These are phyloP conservation scores for Corymbia citriodora DNA, from an alignment of 441 rosid genomes.

Conservation along the genomic window DNA sequence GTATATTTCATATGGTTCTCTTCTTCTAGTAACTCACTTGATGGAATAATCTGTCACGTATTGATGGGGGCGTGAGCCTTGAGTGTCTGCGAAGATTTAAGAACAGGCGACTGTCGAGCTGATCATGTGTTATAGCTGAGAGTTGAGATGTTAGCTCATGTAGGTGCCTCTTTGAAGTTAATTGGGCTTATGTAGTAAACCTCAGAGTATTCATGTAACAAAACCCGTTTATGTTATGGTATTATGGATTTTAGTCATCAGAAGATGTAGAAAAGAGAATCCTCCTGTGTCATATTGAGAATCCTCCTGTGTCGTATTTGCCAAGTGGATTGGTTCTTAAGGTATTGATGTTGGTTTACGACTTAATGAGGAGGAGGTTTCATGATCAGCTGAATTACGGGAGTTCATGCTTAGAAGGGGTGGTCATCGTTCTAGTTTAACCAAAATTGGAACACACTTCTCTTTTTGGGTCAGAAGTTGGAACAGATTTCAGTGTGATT, in stretches of 20 bases:
- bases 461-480: not conserved
- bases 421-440: not conserved
- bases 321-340: not conserved
- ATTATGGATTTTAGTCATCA: not conserved
- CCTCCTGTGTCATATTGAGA: not conserved
- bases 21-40: not conserved
- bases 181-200: not conserved
- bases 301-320: rapidly evolving
- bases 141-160: not conserved
- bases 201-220: not conserved
- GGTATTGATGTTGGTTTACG: not conserved
- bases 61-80: not conserved
- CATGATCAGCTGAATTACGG: not conserved
- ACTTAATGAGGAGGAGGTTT: not conserved
- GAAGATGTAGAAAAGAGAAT: not conserved
- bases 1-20: not conserved
- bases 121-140: not conserved
- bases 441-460: not conserved
- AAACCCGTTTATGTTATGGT: not conserved
- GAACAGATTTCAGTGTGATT: not conserved
- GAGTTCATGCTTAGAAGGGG: not conserved
- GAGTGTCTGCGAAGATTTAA: not conserved
- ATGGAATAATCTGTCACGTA: not conserved
- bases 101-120: not conserved
- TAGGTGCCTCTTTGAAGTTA: not conserved